phyloP scores from a whole-genome alignment of 1,284 basidiomycete species.

The Rhodotorula sp. region DNA sequence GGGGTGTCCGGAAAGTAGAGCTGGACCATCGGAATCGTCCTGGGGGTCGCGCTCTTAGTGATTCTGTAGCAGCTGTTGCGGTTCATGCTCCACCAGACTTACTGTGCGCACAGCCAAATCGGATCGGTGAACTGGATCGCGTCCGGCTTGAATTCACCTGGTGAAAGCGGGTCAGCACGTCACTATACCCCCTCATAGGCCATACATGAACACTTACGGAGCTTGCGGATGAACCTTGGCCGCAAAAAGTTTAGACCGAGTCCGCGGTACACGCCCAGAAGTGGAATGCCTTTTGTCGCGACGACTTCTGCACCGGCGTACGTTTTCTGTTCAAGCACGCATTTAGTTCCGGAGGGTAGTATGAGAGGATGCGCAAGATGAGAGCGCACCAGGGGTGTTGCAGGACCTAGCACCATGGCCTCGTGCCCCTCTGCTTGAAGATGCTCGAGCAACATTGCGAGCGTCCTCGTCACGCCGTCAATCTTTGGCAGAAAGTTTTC shows the following conservation, averaged over 20 bases:
- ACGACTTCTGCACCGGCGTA: constrained; percentile 59
- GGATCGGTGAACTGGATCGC: constrained; percentile 54
- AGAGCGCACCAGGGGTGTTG: constrained; percentile 53
- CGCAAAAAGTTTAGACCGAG: constrained; percentile 60
- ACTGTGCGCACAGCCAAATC: constrained; percentile 51
- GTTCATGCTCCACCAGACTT: neutral
- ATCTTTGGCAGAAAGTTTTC: constrained; percentile 49
- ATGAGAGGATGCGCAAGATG: neutral
- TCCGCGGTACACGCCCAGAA: constrained; percentile 53
- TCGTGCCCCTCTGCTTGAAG: constrained; percentile 57
- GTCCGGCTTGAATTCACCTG: constrained; percentile 55
- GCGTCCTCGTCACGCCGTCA: constrained; percentile 59
- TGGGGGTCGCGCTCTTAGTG: neutral
- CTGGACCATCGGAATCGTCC: constrained; percentile 45
- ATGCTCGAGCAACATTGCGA: constrained; percentile 59
- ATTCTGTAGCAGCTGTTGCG: no score
- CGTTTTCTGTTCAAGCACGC: constrained; percentile 45
- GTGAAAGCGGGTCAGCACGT: no score
- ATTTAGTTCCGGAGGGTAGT: neutral
- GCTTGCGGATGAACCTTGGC: constrained; percentile 55
- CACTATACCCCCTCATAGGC: neutral
- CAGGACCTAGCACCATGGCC: constrained; percentile 58
- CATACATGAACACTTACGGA: constrained; percentile 33
- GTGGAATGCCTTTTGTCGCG: constrained; percentile 58
- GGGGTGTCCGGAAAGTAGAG: constrained; percentile 52